Conservation (phyloP, 306 rosid species). For the Pterocarpus macrocarpus region DNA sequence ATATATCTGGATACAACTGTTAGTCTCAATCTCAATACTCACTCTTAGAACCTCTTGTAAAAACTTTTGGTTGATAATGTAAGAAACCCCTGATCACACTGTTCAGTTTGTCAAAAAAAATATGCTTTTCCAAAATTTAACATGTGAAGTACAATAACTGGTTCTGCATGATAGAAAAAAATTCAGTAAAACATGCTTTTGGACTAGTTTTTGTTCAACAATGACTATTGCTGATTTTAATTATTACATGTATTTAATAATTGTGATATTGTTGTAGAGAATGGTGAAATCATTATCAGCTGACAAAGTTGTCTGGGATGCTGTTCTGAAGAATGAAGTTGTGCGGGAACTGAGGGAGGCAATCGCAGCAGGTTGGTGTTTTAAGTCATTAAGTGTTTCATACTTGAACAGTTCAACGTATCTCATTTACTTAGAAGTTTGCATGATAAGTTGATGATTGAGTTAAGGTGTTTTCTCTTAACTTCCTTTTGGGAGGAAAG, state of each 20-base stretch:
- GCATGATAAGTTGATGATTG: no score
- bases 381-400: not conserved
- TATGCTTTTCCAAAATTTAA: not conserved
- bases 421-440: no score
- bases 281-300: constrained; percentile 80
- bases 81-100: not conserved
- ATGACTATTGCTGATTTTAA: not conserved
- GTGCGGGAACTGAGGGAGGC: constrained; percentile 73
- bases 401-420: not conserved
- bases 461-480: no score
- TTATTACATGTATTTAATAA: not conserved
- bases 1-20: no score
- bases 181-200: not conserved
- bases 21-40: no score
- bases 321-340: constrained; percentile 75
- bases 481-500: no score
- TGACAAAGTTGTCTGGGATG: constrained; percentile 84
- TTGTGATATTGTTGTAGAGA: constrained; percentile 55
- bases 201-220: not conserved
- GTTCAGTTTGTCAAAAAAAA: constrained; percentile 5
- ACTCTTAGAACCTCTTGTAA: not conserved
- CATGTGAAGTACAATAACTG: not conserved
- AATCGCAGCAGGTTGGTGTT: constrained; percentile 60
- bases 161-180: constrained; percentile 1
- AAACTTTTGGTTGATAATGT: not conserved